phyloP scores from a whole-genome alignment of 441 rosid species.

The Erodium moschatum region DNA sequence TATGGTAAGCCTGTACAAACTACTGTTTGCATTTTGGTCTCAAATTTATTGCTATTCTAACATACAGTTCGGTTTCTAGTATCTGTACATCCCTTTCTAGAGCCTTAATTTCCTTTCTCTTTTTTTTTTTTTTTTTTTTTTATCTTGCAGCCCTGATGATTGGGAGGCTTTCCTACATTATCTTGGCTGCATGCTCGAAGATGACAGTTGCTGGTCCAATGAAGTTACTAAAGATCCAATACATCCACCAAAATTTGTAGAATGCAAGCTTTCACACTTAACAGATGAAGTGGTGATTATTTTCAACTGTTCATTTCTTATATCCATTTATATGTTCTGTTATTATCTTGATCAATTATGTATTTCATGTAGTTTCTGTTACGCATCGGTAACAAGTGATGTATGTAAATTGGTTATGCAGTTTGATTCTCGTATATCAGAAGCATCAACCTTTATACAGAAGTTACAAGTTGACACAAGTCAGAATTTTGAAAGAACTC shows the following conservation, averaged over 20 bases:
- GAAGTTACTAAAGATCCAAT: slow-evolving; percentile 36
- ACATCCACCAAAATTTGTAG: slow-evolving; percentile 38
- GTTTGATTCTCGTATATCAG: slow-evolving; percentile 72
- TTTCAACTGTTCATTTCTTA: slow-evolving; percentile 14
- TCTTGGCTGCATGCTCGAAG: slow-evolving; percentile 90
- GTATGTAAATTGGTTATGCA: slow-evolving; percentile 33
- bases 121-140: too few species aligned
- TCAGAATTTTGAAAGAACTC: slow-evolving; percentile 52
- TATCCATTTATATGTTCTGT: neutral
- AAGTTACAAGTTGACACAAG: slow-evolving; percentile 50
- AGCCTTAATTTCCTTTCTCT: slow-evolving; percentile 29
- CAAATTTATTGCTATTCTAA: slow-evolving; percentile 4
- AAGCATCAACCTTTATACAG: slow-evolving; percentile 53
- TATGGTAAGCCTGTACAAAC: slow-evolving; percentile 48
- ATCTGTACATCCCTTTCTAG: slow-evolving; percentile 11
- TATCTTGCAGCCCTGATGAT: slow-evolving; percentile 87
- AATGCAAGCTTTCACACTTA: slow-evolving; percentile 56
- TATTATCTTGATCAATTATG: neutral
- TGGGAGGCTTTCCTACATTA: slow-evolving; percentile 94
- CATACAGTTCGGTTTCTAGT: slow-evolving; percentile 1
- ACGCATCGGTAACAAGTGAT: slow-evolving; percentile 20
- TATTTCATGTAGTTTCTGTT: slow-evolving; percentile 14
- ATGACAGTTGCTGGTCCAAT: slow-evolving; percentile 57
- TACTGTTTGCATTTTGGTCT: slow-evolving; percentile 2
- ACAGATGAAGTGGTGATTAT: slow-evolving; percentile 64